Evolutionary conservation across 176 grass and related monocot genomes (phyloP).

Genomic region (Melocanna baccifera): DNA sequence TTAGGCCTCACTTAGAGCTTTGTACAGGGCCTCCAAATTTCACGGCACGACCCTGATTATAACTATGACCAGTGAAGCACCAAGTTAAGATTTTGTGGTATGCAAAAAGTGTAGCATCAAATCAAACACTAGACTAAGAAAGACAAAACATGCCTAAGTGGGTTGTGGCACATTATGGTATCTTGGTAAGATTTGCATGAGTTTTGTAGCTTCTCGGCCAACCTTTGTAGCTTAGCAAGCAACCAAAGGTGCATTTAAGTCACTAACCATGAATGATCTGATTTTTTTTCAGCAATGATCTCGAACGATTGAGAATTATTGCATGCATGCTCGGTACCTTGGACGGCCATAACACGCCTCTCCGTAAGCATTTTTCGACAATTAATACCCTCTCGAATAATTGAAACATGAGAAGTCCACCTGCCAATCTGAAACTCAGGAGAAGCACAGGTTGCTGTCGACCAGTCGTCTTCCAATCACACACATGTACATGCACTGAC

Average conservation of each 20-base stretch:
- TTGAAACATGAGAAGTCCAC: neutral
- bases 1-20: too few species aligned
- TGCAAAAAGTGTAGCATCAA: too few species aligned
- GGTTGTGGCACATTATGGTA: too few species aligned
- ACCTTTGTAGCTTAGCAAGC: neutral
- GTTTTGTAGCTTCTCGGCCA: neutral
- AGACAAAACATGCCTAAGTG: too few species aligned
- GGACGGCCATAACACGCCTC: neutral
- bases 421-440: neutral
- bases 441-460: neutral
- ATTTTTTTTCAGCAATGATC: neutral
- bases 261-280: neutral
- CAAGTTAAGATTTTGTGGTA: too few species aligned
- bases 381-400: neutral
- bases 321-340: neutral
- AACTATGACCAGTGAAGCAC: too few species aligned
- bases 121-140: too few species aligned
- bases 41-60: too few species aligned
- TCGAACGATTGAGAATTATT: neutral
- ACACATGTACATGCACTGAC: too few species aligned
- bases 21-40: too few species aligned
- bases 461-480: constrained; percentile 20
- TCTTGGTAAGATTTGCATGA: neutral
- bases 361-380: neutral
- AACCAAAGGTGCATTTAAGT: neutral